These are phyloP conservation scores for Phaeosphaeriaceae sp. DNA, from an alignment of 2,329 filamentous ascomycete genomes.

Conservation along the genomic window DNA sequence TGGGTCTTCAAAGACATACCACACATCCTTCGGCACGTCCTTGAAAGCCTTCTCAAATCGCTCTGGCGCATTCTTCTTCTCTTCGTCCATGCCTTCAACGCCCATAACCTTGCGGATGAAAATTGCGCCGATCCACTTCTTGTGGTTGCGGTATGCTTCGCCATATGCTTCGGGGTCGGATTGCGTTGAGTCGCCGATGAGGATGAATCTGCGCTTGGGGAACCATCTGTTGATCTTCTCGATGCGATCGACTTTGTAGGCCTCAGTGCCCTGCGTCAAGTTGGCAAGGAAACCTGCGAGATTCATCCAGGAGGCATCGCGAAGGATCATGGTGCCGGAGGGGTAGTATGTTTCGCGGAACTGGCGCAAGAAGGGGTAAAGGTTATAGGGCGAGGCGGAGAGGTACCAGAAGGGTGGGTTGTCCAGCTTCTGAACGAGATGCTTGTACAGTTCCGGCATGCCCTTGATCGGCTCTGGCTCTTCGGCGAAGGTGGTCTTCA, in stretches of 20 bases:
- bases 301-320: constrained; percentile 87
- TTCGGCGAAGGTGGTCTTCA: constrained; percentile 83
- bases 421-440: constrained; percentile 63
- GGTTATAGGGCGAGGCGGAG: constrained; percentile 90
- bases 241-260: constrained; percentile 85
- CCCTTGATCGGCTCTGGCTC: constrained; percentile 73
- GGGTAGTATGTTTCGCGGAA: constrained; percentile 78
- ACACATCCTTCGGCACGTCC: constrained; percentile 71
- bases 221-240: constrained; percentile 80
- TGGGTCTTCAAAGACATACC: constrained; percentile 84
- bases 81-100: constrained; percentile 75
- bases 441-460: constrained; percentile 84
- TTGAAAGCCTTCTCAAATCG: constrained; percentile 86
- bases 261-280: constrained; percentile 79
- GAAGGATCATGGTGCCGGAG: constrained; percentile 79
- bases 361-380: constrained; percentile 82
- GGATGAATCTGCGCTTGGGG: constrained; percentile 78
- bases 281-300: constrained; percentile 79
- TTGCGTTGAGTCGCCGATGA: constrained; percentile 90
- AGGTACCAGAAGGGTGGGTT: constrained; percentile 89
- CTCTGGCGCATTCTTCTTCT: constrained; percentile 69
- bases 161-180: constrained; percentile 90
- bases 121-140: constrained; percentile 81
- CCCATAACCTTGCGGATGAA: constrained; percentile 85
- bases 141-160: constrained; percentile 72